Conservation (phyloP, 2,329 filamentous ascomycete species). For the Aspergillus brasiliensis region DNA sequence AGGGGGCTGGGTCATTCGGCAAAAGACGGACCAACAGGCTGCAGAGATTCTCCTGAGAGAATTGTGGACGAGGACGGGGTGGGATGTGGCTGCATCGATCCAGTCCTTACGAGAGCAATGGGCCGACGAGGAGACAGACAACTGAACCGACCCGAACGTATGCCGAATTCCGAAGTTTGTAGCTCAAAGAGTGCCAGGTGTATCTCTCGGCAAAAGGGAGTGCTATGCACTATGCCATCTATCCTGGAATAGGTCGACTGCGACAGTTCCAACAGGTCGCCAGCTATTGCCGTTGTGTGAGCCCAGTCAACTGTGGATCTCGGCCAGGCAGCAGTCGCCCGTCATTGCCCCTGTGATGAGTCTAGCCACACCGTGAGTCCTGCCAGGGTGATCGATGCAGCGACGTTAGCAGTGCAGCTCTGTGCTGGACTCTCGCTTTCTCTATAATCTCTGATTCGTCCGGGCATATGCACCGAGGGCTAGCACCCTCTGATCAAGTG, state of each 20-base stretch:
- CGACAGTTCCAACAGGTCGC: too few relatives aligned
- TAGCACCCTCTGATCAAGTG: not conserved
- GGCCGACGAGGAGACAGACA: slow-evolving; percentile 19
- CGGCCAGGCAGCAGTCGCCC: too few relatives aligned
- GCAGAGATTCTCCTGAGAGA: slow-evolving; percentile 25
- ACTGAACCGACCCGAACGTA: not conserved
- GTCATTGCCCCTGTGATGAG: too few relatives aligned
- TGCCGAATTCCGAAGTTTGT: not conserved
- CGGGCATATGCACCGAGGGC: not conserved
- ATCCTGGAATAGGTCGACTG: too few relatives aligned
- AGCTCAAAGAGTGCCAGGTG: not conserved
- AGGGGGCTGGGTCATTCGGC: slow-evolving; percentile 32
- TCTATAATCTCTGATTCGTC: not conserved
- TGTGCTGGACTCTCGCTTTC: not conserved
- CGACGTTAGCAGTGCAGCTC: not conserved
- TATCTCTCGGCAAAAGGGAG: not conserved
- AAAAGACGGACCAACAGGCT: slow-evolving; percentile 26
- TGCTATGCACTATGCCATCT: too few relatives aligned
- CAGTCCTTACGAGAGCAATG: slow-evolving; percentile 26
- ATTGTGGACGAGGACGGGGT: slow-evolving; percentile 29
- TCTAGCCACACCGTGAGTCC: not conserved
- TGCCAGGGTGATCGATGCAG: not conserved
- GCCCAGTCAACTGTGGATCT: too few relatives aligned
- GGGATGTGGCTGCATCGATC: slow-evolving; percentile 29
- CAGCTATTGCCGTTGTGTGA: too few relatives aligned